phyloP scores from a whole-genome alignment of 768 basidiomycete species.

The Sistotremastrum niveocremeum region DNA sequence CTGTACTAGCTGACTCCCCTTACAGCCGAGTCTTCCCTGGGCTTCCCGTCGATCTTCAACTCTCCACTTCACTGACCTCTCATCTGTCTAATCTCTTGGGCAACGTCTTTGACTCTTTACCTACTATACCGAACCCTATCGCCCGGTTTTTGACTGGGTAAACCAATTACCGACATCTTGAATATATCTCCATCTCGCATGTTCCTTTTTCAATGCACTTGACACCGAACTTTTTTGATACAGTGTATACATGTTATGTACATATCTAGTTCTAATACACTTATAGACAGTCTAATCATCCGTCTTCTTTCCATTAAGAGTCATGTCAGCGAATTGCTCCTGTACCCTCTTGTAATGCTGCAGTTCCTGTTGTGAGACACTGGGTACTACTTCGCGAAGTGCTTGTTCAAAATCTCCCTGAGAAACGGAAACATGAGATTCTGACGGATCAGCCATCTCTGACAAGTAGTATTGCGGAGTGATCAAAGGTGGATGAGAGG shows the following conservation, averaged over 20 bases:
- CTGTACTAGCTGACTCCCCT: not conserved
- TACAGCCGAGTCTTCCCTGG: conserved; percentile 35
- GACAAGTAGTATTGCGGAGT: conserved; percentile 86
- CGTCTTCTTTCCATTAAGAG: conserved; percentile 6
- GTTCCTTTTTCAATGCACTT: not conserved
- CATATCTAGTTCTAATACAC: conserved; percentile 9
- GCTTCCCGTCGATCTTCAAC: conserved; percentile 28
- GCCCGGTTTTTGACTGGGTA: no score
- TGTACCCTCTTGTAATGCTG: conserved; percentile 68
- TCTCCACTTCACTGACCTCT: conserved; percentile 31
- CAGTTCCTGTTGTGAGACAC: conserved; percentile 78
- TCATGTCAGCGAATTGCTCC: conserved; percentile 42
- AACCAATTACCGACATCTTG: no score
- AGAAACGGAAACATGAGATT: conserved; percentile 64
- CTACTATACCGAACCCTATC: no score
- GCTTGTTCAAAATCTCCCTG: conserved; percentile 67
- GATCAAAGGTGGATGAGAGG: conserved; percentile 50
- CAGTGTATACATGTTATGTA: not conserved
- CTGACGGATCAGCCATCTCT: conserved; percentile 58
- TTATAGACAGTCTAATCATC: conserved; percentile 11
- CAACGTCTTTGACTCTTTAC: conserved; percentile 29
- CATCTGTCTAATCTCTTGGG: conserved; percentile 36
- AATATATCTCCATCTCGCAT: no score
- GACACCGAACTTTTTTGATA: not conserved
- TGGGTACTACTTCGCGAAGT: conserved; percentile 56